Evolutionary conservation across 108 stramenopile species (phyloP).

Genomic region (Nannochloropsis granulata): DNA sequence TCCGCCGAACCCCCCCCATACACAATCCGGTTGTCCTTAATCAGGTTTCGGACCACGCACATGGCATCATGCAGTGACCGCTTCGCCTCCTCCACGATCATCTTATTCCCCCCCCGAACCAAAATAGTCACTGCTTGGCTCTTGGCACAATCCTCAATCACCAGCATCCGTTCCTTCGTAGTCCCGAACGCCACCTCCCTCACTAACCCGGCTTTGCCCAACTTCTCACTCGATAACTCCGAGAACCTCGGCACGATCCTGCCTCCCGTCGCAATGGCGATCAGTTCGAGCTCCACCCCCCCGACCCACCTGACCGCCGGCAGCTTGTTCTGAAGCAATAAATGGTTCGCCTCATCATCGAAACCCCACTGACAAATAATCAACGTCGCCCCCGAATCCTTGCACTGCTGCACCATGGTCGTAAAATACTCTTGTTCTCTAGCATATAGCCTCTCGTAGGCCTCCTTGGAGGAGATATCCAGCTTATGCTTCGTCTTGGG

Average conservation of each 20-base stretch:
- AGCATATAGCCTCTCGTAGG: constrained; percentile 78
- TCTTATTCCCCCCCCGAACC: constrained; percentile 93
- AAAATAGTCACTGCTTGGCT: constrained; percentile 90
- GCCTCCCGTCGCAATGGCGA: constrained; percentile 98
- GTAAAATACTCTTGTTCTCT: constrained; percentile 92
- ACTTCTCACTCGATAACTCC: constrained; percentile 80
- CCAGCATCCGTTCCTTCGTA: constrained; percentile 78
- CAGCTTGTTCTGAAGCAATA: constrained; percentile 60
- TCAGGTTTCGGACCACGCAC: constrained; percentile 97
- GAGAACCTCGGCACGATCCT: constrained; percentile 92
- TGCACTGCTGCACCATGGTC: constrained; percentile 92
- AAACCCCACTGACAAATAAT: constrained; percentile 96
- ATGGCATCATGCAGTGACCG: constrained; percentile 99
- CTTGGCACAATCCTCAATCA: constrained; percentile 89
- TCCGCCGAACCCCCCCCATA: constrained; percentile 98
- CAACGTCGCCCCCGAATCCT: constrained; percentile 85
- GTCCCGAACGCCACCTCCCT: constrained; percentile 90
- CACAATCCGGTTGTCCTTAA: constrained; percentile 86
- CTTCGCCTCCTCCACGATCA: constrained; percentile 99
- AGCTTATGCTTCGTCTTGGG: constrained; percentile 99
- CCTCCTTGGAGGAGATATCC: constrained; percentile 86
- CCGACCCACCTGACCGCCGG: constrained; percentile 70
- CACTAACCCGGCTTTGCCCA: constrained; percentile 78
- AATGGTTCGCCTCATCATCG: constrained; percentile 97
- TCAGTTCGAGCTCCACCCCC: constrained; percentile 97